Conservation (phyloP, 2,329 filamentous ascomycete species). For the Penicillium sp. region DNA sequence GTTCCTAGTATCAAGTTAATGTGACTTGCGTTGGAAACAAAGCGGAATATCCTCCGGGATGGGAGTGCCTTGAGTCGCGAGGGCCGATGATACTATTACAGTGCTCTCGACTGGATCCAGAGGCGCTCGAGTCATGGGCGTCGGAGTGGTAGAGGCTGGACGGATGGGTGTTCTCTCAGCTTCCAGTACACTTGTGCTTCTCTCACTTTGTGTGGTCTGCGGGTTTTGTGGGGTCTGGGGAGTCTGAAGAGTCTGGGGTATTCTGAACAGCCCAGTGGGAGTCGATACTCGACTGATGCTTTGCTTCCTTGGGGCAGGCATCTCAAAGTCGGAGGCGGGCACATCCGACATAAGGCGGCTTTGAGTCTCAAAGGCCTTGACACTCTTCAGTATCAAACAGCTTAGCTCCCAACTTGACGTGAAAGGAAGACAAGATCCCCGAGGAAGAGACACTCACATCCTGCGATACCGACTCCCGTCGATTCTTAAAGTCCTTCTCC, state of each 20-base stretch:
- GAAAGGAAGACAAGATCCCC: slow-evolving; percentile 1
- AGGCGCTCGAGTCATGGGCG: neutral
- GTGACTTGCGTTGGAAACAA: neutral
- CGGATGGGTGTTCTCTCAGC: neutral
- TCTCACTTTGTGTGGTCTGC: neutral
- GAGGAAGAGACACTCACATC: slow-evolving; percentile 5
- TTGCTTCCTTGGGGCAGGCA: neutral
- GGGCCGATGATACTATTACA: neutral
- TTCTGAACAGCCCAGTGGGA: neutral
- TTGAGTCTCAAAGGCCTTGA: neutral
- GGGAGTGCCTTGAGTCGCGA: neutral
- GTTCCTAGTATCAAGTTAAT: neutral
- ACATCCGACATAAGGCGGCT: neutral
- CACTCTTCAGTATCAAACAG: slow-evolving; percentile 6
- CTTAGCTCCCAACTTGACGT: neutral
- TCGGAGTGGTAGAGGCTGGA: neutral
- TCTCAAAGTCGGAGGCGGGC: neutral
- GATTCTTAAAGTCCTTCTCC: slow-evolving; percentile 6
- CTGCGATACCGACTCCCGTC: neutral
- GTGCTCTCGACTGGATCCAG: neutral
- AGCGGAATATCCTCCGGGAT: neutral
- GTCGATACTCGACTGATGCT: neutral
- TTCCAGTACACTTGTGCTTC: neutral
- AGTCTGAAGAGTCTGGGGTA: neutral
- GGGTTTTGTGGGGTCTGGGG: neutral